Base-by-base conservation (phyloP, 192 early-diverging fungal species). In the Coemansia sp. region DNA sequence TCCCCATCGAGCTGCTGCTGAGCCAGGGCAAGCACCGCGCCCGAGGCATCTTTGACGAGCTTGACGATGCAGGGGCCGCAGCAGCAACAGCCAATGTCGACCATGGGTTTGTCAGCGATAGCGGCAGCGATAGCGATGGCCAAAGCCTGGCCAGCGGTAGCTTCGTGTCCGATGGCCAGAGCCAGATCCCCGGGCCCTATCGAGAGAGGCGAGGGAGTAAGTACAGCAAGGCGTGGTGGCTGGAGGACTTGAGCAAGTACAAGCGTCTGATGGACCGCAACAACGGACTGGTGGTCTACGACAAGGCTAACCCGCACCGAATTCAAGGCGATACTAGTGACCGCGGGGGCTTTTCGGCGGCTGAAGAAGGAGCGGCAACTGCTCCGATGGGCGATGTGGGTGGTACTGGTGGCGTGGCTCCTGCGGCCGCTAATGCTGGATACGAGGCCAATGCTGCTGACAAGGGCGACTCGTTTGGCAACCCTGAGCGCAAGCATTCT, bases 1-100 rank as follows among this genome's bases (percentile, higher is more conserved):
- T 85, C 17, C 84, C 84, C n/a, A 85, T 85, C 20, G 84, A 85
- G 72, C 60, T 85, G 39, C 70, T 85, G 42, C 65, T 85, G 61
- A 73, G 76, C 49, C 73, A 78, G 46, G 64, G 70, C 19, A 64
- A 75, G 59, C 69, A 75, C 35, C 53, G 71, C 27, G 62, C 63
- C 0, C 69, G 78, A 10, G 62, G 78, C 31, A 74, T 81, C 24
- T 81, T 81, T 63, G 78, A 81, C n/a, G 73, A 69, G 39, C 62
- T 71, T 38, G 67, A 63, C 24, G 67, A 65, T 14, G n/a, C n/a
- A n/a, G n/a, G n/a, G n/a, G n/a, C n/a, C n/a, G n/a, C n/a, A n/a
- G 35, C 25, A 32, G 54, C 38, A 32, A 54, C 53, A 20, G 35
- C 24, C 17, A 56, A 17, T 40, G 49, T 49, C 10, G 62, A 45